Evolutionary conservation across 257 asterid species (phyloP).

Genomic region (Nicotiana paniculata): DNA sequence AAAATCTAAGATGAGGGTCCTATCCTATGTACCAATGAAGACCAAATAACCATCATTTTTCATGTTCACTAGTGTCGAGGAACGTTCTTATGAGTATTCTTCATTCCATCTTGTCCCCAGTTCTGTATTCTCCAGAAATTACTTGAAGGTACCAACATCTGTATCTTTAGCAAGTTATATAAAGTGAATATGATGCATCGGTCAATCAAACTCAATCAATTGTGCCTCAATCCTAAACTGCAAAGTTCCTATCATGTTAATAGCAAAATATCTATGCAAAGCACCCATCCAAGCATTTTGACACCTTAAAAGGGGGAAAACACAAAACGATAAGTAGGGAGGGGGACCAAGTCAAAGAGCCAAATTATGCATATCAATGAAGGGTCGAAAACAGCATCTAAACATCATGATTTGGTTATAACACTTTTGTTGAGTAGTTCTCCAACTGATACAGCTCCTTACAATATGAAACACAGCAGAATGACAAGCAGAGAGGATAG

Average conservation of each 20-base stretch:
- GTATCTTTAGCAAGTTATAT: not conserved
- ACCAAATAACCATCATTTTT: not conserved
- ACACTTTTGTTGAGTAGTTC: not conserved
- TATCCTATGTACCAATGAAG: not conserved
- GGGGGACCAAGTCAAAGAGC: not conserved
- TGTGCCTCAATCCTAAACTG: not conserved
- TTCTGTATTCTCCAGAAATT: not conserved
- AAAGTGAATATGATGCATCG: not conserved
- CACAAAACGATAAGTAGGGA: not conserved
- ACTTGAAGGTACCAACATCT: not conserved
- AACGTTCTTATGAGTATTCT: not conserved
- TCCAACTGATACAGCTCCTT: not conserved
- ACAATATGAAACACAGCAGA: not conserved
- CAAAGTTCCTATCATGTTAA: not conserved
- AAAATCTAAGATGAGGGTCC: not conserved
- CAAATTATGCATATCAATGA: not conserved
- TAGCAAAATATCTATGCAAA: not conserved
- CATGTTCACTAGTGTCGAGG: not conserved
- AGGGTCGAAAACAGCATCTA: not conserved
- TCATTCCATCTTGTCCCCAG: not conserved
- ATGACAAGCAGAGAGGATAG: not conserved
- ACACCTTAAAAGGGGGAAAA: not conserved
- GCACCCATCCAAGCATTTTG: not conserved
- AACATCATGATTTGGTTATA: not conserved
- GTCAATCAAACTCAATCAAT: not conserved